A percentile compares a stretch with the other conserved stretches of the same genome.
phyloP scores from a whole-genome alignment of 352 stramenopile species.

The Phytopythium chamaehyphon region DNA sequence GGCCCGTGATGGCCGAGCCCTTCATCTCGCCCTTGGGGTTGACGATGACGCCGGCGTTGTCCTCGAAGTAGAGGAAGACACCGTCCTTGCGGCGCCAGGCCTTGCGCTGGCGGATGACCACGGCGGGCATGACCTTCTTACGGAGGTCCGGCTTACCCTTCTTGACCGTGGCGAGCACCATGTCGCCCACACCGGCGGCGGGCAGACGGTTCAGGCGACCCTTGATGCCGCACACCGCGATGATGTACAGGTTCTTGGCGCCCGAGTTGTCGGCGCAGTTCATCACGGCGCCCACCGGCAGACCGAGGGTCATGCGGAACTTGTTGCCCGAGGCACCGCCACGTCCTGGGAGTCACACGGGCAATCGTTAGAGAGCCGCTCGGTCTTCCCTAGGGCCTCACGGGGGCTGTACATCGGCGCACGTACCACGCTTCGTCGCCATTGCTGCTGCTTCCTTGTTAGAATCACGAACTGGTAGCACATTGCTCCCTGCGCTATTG shows the following conservation, averaged over 20 bases:
- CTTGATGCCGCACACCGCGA: constrained; percentile 99
- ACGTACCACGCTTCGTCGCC: constrained; percentile 74
- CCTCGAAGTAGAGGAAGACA: constrained; percentile 99
- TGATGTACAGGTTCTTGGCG: constrained; percentile 99
- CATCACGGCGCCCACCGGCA: constrained; percentile 97
- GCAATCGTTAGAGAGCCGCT: neutral
- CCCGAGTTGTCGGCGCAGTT: constrained; percentile 99
- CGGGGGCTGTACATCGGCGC: neutral
- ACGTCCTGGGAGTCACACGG: constrained; percentile 71
- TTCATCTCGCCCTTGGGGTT: constrained; percentile 99
- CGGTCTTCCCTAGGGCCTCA: neutral
- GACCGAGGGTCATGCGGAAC: constrained; percentile 99
- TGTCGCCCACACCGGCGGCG: constrained; percentile 98
- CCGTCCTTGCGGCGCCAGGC: constrained; percentile 99
- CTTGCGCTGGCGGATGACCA: constrained; percentile 99
- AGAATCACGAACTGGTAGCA: constrained; percentile 75
- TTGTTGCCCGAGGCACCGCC: constrained; percentile 97
- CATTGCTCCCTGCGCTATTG: neutral
- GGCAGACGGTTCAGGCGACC: constrained; percentile 99
- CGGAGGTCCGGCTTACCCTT: constrained; percentile 99
- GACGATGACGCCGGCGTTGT: constrained; percentile 99
- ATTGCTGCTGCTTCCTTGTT: constrained; percentile 81
- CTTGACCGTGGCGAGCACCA: constrained; percentile 99
- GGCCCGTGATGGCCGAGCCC: constrained; percentile 98
- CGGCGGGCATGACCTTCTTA: constrained; percentile 99